phyloP scores from a whole-genome alignment of 1,284 basidiomycete species.

The Volvariella volvacea region DNA sequence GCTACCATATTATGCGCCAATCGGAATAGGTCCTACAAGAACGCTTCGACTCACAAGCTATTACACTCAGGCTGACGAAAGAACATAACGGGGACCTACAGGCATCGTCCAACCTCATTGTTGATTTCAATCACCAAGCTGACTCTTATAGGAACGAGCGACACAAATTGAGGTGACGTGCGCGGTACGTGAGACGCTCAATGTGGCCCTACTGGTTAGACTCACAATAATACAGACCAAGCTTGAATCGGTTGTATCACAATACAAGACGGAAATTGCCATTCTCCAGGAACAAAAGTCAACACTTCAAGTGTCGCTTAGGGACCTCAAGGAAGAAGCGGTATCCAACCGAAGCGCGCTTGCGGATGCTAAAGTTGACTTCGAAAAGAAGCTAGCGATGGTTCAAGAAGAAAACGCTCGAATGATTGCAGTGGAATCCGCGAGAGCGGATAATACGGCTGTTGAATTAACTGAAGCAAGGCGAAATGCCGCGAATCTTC shows the following conservation, averaged over 20 bases:
- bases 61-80: constrained; percentile 43
- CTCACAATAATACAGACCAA: constrained; percentile 13
- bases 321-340: constrained; percentile 15
- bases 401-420: constrained; percentile 15
- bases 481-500: constrained; percentile 11
- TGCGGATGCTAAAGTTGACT: constrained; percentile 12
- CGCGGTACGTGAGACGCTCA: constrained; percentile 9
- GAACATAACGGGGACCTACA: constrained; percentile 49
- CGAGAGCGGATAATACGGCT: constrained; percentile 14
- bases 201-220: not conserved
- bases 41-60: constrained; percentile 50
- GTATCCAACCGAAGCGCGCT: constrained; percentile 15
- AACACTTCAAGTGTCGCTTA: constrained; percentile 11
- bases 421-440: constrained; percentile 14
- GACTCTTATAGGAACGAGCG: constrained; percentile 17
- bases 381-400: constrained; percentile 14
- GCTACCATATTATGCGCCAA: too few species aligned
- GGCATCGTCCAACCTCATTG: constrained; percentile 20
- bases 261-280: constrained; percentile 18
- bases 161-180: constrained; percentile 16
- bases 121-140: not conserved
- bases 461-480: constrained; percentile 17
- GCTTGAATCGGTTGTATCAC: constrained; percentile 17
- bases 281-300: constrained; percentile 17
- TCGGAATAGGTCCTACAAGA: constrained; percentile 43